A percentile compares a stretch with the other conserved stretches of the same genome.
phyloP scores from a whole-genome alignment of 1,139 yeast species.

The Zhuliangozyma parablackwelliae region DNA sequence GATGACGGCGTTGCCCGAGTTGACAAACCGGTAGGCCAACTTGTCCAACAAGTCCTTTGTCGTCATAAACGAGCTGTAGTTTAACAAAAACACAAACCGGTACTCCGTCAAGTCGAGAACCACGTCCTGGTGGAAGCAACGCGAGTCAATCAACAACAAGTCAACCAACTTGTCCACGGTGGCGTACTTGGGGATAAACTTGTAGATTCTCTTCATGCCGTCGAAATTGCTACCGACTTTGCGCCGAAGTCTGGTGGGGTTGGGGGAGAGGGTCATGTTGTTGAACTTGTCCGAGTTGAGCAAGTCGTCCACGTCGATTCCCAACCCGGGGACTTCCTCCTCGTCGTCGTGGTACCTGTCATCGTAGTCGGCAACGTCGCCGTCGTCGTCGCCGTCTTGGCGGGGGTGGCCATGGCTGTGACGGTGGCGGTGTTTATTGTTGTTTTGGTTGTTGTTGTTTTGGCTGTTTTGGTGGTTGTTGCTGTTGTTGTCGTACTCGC shows the following conservation, averaged over 20 bases:
- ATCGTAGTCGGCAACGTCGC: slow-evolving; percentile 22
- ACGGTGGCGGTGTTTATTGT: too few species aligned
- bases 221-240: slow-evolving; percentile 1
- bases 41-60: slow-evolving; percentile 41
- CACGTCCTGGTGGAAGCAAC: slow-evolving; percentile 33
- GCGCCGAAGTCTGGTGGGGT: neutral
- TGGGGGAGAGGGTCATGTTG: slow-evolving; percentile 23
- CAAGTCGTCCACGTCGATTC: slow-evolving; percentile 45
- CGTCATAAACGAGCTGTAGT: slow-evolving; percentile 39
- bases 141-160: slow-evolving; percentile 37
- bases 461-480: too few species aligned
- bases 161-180: slow-evolving; percentile 40
- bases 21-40: slow-evolving; percentile 40
- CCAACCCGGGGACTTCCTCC: slow-evolving; percentile 40
- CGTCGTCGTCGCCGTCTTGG: slow-evolving; percentile 16
- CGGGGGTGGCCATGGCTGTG: too few species aligned
- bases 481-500: slow-evolving; percentile 12
- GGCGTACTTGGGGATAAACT: slow-evolving; percentile 40
- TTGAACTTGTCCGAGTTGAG: slow-evolving; percentile 40
- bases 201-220: slow-evolving; percentile 2
- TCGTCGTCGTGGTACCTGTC: slow-evolving; percentile 8
- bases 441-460: too few species aligned
- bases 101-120: slow-evolving; percentile 42
- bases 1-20: slow-evolving; percentile 46
- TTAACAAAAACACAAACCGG: slow-evolving; percentile 40